phyloP scores from a whole-genome alignment of 2,329 filamentous ascomycete genomes.

The Exophiala oligosperma region DNA sequence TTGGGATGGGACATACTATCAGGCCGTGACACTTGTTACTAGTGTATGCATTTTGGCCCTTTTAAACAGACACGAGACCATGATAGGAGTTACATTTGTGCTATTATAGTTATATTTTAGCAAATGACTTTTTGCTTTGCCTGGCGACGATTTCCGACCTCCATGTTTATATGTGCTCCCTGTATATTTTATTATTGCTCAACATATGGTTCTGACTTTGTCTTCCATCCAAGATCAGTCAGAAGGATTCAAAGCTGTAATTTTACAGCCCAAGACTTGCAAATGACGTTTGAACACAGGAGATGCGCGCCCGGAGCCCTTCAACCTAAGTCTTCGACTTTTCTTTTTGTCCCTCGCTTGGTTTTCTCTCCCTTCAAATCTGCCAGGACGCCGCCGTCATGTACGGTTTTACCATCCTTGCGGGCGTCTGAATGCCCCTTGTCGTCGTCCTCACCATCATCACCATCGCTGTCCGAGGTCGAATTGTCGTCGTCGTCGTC shows the following conservation, averaged over 20 bases:
- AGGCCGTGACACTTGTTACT: slow-evolving; percentile 10
- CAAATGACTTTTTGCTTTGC: too few relatives aligned
- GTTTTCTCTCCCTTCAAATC: slow-evolving; percentile 11
- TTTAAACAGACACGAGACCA: background rate
- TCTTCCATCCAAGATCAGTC: too few relatives aligned
- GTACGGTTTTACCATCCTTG: background rate
- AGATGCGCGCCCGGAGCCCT: too few relatives aligned
- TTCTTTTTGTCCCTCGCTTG: slow-evolving; percentile 13
- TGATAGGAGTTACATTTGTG: background rate
- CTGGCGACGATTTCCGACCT: too few relatives aligned
- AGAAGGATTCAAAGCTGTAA: too few relatives aligned
- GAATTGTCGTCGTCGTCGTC: background rate
- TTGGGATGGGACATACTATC: slow-evolving; percentile 58
- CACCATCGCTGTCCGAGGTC: background rate
- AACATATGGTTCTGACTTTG: too few relatives aligned
- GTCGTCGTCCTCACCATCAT: background rate
- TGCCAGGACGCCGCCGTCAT: slow-evolving; percentile 7
- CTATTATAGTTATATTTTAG: background rate
- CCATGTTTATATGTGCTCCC: too few relatives aligned
- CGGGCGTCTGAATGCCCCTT: background rate
- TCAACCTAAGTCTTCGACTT: slow-evolving; percentile 25
- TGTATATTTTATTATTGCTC: too few relatives aligned
- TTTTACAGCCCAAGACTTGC: too few relatives aligned
- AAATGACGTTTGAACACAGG: too few relatives aligned
- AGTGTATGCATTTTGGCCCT: background rate